Percentiles rank a stretch among this genome's conserved stretches.
Conservation (phyloP, 2,329 filamentous ascomycete species). For the Penicillium paneum region DNA sequence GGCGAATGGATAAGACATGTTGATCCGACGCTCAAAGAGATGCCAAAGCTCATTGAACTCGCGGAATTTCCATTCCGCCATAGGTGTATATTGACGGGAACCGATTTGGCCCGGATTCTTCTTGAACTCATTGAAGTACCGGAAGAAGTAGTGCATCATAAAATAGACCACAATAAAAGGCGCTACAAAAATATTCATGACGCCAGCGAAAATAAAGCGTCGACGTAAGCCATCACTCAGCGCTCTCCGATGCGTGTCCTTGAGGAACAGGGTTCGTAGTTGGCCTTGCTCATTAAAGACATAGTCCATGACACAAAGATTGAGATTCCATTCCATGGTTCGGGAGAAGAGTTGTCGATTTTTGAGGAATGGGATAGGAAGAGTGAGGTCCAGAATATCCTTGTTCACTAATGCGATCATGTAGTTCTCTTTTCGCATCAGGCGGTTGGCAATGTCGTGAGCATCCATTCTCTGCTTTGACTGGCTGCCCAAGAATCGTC, state of each 20-base stretch:
- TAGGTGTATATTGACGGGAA: conserved; percentile 85
- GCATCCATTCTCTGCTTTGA: conserved; percentile 94
- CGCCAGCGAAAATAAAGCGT: conserved; percentile 76
- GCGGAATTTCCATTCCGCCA: conserved; percentile 96
- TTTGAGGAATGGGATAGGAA: conserved; percentile 79
- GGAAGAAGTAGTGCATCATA: conserved; percentile 85
- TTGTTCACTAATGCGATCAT: conserved; percentile 97
- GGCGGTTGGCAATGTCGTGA: conserved; percentile 90
- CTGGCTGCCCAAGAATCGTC: conserved; percentile 69
- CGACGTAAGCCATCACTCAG: conserved; percentile 74
- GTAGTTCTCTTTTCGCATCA: conserved; percentile 97
- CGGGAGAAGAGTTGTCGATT: conserved; percentile 81
- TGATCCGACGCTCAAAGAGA: conserved; percentile 81
- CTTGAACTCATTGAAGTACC: conserved; percentile 96
- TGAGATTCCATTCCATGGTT: conserved; percentile 87
- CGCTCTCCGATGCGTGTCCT: conserved; percentile 72
- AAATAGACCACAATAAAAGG: conserved; percentile 86
- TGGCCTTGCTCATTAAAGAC: conserved; percentile 89
- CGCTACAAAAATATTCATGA: conserved; percentile 81
- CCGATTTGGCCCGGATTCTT: conserved; percentile 85
- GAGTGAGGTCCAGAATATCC: conserved; percentile 80
- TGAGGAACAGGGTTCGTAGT: conserved; percentile 80
- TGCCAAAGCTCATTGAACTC: conserved; percentile 97
- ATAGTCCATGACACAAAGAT: conserved; percentile 86
- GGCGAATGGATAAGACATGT: conserved; percentile 93